Evolutionary conservation across 2,329 filamentous ascomycete genomes (phyloP), one percentile per base, ranked within the genome.

Genomic region (Aschersonia sp.): DNA sequence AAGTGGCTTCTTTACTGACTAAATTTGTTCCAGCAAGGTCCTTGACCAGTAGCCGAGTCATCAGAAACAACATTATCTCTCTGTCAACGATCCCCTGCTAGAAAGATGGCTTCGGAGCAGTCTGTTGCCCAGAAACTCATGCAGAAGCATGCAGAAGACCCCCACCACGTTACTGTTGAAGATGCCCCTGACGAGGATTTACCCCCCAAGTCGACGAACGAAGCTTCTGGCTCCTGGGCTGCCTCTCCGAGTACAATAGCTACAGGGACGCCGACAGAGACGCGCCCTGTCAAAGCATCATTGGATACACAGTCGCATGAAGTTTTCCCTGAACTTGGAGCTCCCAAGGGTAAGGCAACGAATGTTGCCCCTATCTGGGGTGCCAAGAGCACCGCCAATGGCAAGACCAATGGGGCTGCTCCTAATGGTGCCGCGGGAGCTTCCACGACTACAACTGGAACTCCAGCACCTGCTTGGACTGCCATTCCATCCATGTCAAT

Each of bases 251-350:
- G 78, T 51, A 68, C 77, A 46, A 86, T 84, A 65, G 73, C 78
- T 51, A 76, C 78, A 43, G 79, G 76, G 47, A 87, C 86, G 70
- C 79, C 84, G 61, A 82, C 81, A 62, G 72, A 76, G 48, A 64
- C 72, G 35, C 62, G 68, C 2, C 61, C 60, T 43, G 52, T 65
- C 33, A 65, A 68, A 42, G 57, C 72, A 40, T 48, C 58, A 46
- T 69, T 96, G 52, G 87, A 97, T 64, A 89, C 87, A 22, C 77
- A 86, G 59, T 94, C 87, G 14, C 85, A 94, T 60, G 89, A 97
- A 66, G 72, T 86, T 50, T 98, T 98, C 74, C 92, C 92, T n/a
- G 82, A 89, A 56, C 78, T 98, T 44, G 90, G 89, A 52, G 76
- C 69, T 29, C 65, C 73, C 49, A 80, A 79, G 64, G 71, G 79